phyloP scores from a whole-genome alignment of 352 stramenopile species.

The Lagenidium sp. region DNA sequence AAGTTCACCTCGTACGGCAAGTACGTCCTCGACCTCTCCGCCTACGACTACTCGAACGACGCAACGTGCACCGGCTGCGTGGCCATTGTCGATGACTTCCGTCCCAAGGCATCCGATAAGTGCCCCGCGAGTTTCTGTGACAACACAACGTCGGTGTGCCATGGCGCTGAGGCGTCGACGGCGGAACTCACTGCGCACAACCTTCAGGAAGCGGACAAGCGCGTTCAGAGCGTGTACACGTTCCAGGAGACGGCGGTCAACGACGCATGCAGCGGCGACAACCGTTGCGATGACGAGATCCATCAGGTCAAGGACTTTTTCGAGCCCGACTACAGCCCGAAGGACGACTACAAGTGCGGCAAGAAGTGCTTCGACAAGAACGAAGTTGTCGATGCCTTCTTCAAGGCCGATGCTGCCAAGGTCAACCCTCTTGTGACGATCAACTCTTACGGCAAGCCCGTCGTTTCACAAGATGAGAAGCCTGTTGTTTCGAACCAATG shows the following conservation, averaged over 20 bases:
- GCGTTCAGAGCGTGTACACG: conserved; percentile 9
- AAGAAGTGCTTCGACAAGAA: conserved; percentile 20
- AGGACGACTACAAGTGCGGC: conserved; percentile 5
- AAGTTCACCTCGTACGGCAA: conserved; percentile 9
- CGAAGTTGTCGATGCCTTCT: conserved; percentile 15
- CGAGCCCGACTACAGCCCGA: neutral
- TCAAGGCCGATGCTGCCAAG: conserved; percentile 11
- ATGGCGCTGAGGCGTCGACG: conserved; percentile 6
- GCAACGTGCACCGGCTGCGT: conserved; percentile 12
- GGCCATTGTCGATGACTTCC: conserved; percentile 13
- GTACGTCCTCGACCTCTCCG: conserved; percentile 12
- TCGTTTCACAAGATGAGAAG: neutral
- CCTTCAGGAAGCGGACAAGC: conserved; percentile 8
- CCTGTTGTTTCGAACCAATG: neutral
- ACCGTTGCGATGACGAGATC: conserved; percentile 28
- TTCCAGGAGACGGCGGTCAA: conserved; percentile 27
- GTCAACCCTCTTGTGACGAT: conserved; percentile 7
- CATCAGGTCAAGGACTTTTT: neutral
- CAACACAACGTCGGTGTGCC: neutral
- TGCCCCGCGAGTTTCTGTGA: conserved; percentile 18
- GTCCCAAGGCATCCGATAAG: neutral
- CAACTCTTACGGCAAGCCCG: neutral
- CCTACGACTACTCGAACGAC: conserved; percentile 7
- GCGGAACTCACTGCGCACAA: conserved; percentile 16
- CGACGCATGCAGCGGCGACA: conserved; percentile 27